These are phyloP conservation scores for Erodium texanum DNA, from an alignment of 441 rosid species.

Conservation along the genomic window DNA sequence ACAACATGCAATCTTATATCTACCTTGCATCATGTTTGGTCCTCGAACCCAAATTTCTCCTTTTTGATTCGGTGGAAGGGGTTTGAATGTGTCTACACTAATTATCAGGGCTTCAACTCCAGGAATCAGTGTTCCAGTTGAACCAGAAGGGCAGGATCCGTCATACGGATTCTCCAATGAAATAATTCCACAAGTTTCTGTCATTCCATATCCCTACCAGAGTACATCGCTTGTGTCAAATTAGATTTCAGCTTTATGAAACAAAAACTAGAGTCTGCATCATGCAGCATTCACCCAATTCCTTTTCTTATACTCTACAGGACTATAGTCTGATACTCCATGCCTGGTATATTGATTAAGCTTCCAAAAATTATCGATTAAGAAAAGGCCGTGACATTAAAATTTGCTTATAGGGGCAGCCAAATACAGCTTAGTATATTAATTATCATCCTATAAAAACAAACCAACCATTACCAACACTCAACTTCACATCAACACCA, in stretches of 20 bases:
- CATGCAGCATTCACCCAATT: not conserved
- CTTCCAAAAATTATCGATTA: not conserved
- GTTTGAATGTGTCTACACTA: constrained; percentile 42
- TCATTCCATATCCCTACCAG: constrained; percentile 85
- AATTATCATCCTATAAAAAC: not conserved
- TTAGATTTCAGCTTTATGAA: not conserved
- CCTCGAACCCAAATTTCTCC: constrained; percentile 93
- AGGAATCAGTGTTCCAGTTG: constrained; percentile 56
- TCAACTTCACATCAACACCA: not conserved
- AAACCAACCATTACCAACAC: not conserved
- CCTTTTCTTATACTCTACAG: not conserved
- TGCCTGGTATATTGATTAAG: not conserved
- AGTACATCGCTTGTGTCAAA: not conserved
- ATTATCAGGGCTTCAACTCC: constrained; percentile 69
- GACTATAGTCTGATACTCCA: not conserved
- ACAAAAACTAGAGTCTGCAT: not conserved
- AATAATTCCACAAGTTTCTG: constrained; percentile 62
- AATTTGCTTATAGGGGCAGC: too few species aligned
- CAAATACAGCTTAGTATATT: too few species aligned
- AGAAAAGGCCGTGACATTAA: too few species aligned
- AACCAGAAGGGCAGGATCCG: constrained; percentile 44
- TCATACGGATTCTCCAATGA: constrained; percentile 41
- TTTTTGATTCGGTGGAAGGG: constrained; percentile 54
- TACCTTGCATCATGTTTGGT: constrained; percentile 81
- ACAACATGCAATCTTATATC: constrained; percentile 1